These are phyloP conservation scores for Chaetomium fimeti DNA, from an alignment of 495 filamentous ascomycete species.

Conservation along the genomic window DNA sequence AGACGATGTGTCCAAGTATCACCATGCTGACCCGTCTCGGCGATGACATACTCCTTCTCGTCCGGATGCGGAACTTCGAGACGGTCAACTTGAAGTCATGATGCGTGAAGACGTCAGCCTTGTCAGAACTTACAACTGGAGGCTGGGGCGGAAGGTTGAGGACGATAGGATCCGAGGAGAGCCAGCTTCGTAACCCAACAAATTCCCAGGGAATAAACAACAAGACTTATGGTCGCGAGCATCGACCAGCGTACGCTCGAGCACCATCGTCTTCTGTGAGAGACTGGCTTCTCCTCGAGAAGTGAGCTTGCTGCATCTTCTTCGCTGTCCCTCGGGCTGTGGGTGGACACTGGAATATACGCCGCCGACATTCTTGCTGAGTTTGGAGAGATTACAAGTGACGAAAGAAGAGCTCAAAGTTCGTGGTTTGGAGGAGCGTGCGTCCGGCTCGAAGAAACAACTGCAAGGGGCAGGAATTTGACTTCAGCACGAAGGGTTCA, in stretches of 20 bases:
- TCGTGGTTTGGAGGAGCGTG: neutral
- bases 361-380: neutral
- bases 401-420: neutral
- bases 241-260: neutral
- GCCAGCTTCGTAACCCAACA: constrained; percentile 7
- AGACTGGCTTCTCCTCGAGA: neutral
- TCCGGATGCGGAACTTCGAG: constrained; percentile 19
- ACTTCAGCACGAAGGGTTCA: too few species aligned
- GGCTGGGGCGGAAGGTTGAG: neutral
- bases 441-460: neutral
- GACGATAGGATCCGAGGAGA: neutral
- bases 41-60: constrained; percentile 16
- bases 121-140: constrained; percentile 6
- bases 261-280: neutral
- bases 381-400: neutral
- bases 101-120: neutral
- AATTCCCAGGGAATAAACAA: constrained; percentile 1
- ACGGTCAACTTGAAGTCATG: neutral
- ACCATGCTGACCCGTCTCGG: constrained; percentile 5
- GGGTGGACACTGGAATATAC: neutral
- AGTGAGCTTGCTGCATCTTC: constrained; percentile 4
- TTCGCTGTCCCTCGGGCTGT: neutral
- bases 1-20: constrained; percentile 9
- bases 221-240: neutral
- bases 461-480: too few species aligned